Evolutionary conservation across 352 stramenopile species (phyloP).

Genomic region (Achlya hypogyna): DNA sequence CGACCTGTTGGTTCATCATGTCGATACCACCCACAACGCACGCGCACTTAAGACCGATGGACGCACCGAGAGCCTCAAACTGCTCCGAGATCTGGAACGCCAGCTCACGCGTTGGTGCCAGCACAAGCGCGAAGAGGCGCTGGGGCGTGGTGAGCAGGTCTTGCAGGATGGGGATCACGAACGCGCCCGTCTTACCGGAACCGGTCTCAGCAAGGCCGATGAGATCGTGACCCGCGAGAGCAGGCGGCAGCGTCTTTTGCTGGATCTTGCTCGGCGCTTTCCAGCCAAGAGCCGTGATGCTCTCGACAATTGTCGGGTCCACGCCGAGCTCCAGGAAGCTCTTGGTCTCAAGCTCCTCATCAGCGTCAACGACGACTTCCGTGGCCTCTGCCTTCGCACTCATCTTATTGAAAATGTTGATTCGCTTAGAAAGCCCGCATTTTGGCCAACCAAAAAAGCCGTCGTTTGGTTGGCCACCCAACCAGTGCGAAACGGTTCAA

Average conservation of each 20-base stretch:
- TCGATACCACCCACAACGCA: slow-evolving; percentile 95
- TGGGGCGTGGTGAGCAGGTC: slow-evolving; percentile 84
- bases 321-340: slow-evolving; percentile 90
- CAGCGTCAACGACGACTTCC: neutral
- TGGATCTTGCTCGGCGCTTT: slow-evolving; percentile 93
- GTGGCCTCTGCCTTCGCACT: neutral
- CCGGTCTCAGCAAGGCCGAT: slow-evolving; percentile 95
- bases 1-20: slow-evolving; percentile 96
- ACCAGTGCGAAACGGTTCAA: no score
- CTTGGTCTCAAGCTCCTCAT: slow-evolving; percentile 14
- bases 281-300: slow-evolving; percentile 91
- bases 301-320: slow-evolving; percentile 83
- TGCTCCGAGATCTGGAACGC: slow-evolving; percentile 95
- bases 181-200: slow-evolving; percentile 93
- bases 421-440: neutral
- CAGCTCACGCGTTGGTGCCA: slow-evolving; percentile 91
- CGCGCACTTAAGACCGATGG: slow-evolving; percentile 87
- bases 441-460: neutral
- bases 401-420: neutral
- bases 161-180: slow-evolving; percentile 92
- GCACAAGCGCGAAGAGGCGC: slow-evolving; percentile 86
- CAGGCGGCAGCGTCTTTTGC: slow-evolving; percentile 86
- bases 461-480: neutral
- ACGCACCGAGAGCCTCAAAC: slow-evolving; percentile 85
- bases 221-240: slow-evolving; percentile 91